phyloP scores from a whole-genome alignment of 805 yeast genomes.

The Starmerella riodocensis region DNA sequence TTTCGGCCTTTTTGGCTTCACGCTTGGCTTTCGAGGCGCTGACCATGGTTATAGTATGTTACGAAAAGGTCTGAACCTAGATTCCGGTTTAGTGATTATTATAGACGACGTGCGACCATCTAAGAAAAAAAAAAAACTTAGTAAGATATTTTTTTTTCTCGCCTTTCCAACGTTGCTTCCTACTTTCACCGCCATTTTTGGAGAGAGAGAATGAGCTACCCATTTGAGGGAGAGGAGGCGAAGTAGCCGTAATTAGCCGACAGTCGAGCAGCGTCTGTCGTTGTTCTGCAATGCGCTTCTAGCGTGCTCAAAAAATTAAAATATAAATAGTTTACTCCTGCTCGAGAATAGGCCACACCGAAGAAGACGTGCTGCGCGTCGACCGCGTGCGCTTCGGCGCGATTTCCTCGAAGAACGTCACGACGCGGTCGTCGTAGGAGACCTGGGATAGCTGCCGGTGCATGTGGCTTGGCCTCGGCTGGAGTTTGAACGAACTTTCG shows the following conservation, averaged over 20 bases:
- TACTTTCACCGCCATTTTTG: too few species aligned
- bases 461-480: neutral
- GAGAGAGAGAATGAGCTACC: too few species aligned
- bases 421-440: slow-evolving; percentile 4
- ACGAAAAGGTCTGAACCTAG: too few species aligned
- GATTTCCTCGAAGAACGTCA: slow-evolving; percentile 11
- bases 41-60: too few species aligned
- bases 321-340: neutral
- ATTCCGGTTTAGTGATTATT: neutral
- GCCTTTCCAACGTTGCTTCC: too few species aligned
- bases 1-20: slow-evolving; percentile 90
- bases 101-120: neutral
- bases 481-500: neutral
- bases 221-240: too few species aligned
- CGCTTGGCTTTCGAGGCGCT: slow-evolving; percentile 96
- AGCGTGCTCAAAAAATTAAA: too few species aligned
- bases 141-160: neutral
- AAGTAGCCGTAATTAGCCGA: too few species aligned
- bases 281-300: too few species aligned
- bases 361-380: slow-evolving; percentile 1
- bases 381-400: slow-evolving; percentile 6
- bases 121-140: slow-evolving; percentile 6
- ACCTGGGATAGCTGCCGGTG: slow-evolving; percentile 10
- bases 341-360: slow-evolving; percentile 7
- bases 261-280: too few species aligned